Conservation (phyloP, 2,329 filamentous ascomycete genomes). For the Ascochyta viciae-villosae region DNA sequence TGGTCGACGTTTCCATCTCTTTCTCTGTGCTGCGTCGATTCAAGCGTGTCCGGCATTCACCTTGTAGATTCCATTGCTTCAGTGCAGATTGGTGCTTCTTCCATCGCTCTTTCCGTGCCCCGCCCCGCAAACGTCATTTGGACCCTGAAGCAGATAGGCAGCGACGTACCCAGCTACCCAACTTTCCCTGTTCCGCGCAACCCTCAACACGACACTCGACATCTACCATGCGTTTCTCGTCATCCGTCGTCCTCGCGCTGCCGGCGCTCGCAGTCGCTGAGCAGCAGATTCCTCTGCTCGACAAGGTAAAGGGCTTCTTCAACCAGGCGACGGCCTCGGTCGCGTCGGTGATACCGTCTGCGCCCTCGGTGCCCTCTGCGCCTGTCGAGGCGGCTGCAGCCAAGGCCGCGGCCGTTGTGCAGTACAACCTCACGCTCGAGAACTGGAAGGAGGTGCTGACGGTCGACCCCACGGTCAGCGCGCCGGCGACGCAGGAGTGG, state of each 20-base stretch:
- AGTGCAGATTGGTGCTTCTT: conserved; percentile 17
- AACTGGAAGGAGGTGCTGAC: conserved; percentile 75
- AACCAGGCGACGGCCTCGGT: conserved; percentile 63
- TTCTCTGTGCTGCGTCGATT: conserved; percentile 6
- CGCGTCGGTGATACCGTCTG: conserved; percentile 58
- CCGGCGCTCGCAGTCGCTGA: conserved; percentile 61
- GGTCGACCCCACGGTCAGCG: conserved; percentile 63
- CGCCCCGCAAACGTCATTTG: conserved; percentile 29
- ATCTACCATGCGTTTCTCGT: conserved; percentile 60
- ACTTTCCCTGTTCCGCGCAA: conserved; percentile 5
- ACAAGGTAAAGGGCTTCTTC: conserved; percentile 64
- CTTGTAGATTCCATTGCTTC: conserved; percentile 8
- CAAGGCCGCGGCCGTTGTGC: conserved; percentile 59
- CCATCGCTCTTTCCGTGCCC: conserved; percentile 19
- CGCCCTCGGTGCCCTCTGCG: conserved; percentile 32
- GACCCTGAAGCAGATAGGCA: conserved; percentile 28
- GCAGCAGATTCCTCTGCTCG: conserved; percentile 67
- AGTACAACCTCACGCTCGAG: conserved; percentile 68
- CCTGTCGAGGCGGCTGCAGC: conserved; percentile 57
- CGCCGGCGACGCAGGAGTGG: conserved; percentile 73
- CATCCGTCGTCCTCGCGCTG: conserved; percentile 59
- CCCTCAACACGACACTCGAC: conserved; percentile 14
- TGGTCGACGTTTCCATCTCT: conserved; percentile 21
- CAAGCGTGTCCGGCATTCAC: conserved; percentile 1
- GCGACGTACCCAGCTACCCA: conserved; percentile 13